Conservation (phyloP, 2,329 filamentous ascomycete genomes). For the Aspergillus sp. region DNA sequence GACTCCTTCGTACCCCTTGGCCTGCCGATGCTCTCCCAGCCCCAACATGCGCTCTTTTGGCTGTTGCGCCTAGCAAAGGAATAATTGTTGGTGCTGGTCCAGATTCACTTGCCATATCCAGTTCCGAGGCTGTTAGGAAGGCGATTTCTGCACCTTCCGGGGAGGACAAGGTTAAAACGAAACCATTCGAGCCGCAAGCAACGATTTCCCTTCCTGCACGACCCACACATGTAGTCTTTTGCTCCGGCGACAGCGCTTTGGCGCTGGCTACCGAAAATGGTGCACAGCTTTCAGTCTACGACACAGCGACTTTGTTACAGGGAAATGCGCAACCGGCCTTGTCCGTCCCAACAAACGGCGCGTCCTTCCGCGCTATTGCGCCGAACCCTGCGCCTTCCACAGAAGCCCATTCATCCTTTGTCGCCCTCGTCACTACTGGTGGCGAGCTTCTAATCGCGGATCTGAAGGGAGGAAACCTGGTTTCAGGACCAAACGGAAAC, state of each 20-base stretch:
- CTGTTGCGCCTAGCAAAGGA: constrained; percentile 73
- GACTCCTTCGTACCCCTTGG: constrained; percentile 74
- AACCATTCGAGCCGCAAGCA: constrained; percentile 67
- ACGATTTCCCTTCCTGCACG: constrained; percentile 68
- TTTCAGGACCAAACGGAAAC: constrained; percentile 56
- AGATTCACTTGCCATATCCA: constrained; percentile 69
- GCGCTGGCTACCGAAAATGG: constrained; percentile 77
- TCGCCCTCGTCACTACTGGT: constrained; percentile 73
- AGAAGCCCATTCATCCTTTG: constrained; percentile 58
- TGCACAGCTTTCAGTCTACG: constrained; percentile 78
- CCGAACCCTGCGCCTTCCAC: constrained; percentile 67
- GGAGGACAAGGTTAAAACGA: constrained; percentile 56
- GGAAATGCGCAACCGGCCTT: constrained; percentile 65
- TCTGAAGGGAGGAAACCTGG: constrained; percentile 61
- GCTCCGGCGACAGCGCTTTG: constrained; percentile 79
- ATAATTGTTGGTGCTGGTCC: constrained; percentile 85
- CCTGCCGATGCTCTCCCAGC: constrained; percentile 63
- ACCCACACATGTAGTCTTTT: constrained; percentile 86
- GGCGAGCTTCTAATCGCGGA: constrained; percentile 84
- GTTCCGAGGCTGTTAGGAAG: constrained; percentile 71
- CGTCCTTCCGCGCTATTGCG: constrained; percentile 66
- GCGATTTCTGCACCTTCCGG: constrained; percentile 61
- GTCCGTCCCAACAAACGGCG: constrained; percentile 71
- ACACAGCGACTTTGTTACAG: constrained; percentile 63
- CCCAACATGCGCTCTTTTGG: constrained; percentile 75